Evolutionary conservation across 495 filamentous ascomycete genomes (phyloP).

Genomic region (Aspergillus incahuasiensis): DNA sequence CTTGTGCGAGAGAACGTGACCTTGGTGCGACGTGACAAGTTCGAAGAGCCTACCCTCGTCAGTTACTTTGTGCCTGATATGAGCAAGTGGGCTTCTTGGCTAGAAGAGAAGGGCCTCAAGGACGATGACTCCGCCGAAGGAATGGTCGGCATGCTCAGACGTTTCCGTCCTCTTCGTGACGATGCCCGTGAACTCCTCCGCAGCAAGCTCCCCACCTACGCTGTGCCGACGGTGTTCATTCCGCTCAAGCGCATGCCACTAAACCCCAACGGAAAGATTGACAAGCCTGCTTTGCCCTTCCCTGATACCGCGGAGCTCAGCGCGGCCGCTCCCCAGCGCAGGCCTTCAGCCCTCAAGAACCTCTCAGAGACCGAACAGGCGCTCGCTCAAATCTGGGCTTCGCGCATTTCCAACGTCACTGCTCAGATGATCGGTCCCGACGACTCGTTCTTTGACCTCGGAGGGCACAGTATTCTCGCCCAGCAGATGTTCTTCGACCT

Average conservation of each 20-base stretch:
- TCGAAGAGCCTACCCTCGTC: conserved; percentile 85
- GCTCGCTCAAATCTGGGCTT: conserved; percentile 64
- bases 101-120: conserved; percentile 49
- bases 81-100: conserved; percentile 64
- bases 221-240: conserved; percentile 77
- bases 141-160: conserved; percentile 58
- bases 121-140: conserved; percentile 45
- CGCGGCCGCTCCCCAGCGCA: conserved; percentile 34
- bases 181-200: conserved; percentile 73
- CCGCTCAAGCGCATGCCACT: conserved; percentile 76
- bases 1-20: conserved; percentile 85
- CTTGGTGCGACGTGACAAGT: conserved; percentile 76
- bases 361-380: conserved; percentile 63
- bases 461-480: conserved; percentile 82
- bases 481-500: conserved; percentile 78
- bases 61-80: conserved; percentile 87
- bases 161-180: conserved; percentile 62
- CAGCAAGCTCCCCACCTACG: conserved; percentile 71
- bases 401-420: conserved; percentile 48
- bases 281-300: conserved; percentile 87
- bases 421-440: conserved; percentile 57
- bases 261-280: conserved; percentile 94
- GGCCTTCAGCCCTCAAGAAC: conserved; percentile 32
- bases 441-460: conserved; percentile 79
- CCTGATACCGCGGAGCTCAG: conserved; percentile 66